Evolutionary conservation across 2,329 filamentous ascomycete genomes (phyloP).

Genomic region (Curvularia spicifera): DNA sequence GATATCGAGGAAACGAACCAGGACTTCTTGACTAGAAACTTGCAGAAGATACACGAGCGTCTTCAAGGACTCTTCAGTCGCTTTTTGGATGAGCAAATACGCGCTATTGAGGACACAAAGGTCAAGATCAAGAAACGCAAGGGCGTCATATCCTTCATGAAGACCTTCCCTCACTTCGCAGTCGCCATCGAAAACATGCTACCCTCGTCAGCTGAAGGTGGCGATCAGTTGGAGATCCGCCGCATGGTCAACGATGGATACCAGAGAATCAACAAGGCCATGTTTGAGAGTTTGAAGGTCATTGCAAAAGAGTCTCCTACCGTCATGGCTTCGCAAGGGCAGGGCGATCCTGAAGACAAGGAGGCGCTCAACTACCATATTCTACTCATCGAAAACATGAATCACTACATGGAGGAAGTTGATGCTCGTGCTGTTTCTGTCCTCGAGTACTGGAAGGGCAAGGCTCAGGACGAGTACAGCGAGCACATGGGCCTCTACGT

Average conservation of each 20-base stretch:
- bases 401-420: slow-evolving; percentile 93
- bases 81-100: slow-evolving; percentile 93
- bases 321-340: slow-evolving; percentile 59
- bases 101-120: slow-evolving; percentile 96
- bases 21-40: slow-evolving; percentile 80
- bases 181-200: slow-evolving; percentile 84
- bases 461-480: slow-evolving; percentile 76
- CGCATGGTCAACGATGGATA: slow-evolving; percentile 86
- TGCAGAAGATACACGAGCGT: slow-evolving; percentile 79
- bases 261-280: slow-evolving; percentile 84
- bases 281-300: slow-evolving; percentile 96
- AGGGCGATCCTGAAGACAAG: slow-evolving; percentile 81
- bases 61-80: slow-evolving; percentile 80
- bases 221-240: slow-evolving; percentile 69
- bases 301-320: slow-evolving; percentile 76
- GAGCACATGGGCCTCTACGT: slow-evolving; percentile 91
- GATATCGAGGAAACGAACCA: slow-evolving; percentile 90
- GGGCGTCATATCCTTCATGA: slow-evolving; percentile 94
- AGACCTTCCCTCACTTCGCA: slow-evolving; percentile 89
- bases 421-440: slow-evolving; percentile 76
- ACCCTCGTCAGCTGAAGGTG: slow-evolving; percentile 55
- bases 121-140: slow-evolving; percentile 99
- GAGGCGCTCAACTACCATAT: slow-evolving; percentile 98
- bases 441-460: slow-evolving; percentile 80
- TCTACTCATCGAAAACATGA: slow-evolving; percentile 97